Base-by-base conservation (phyloP, 75 land plant species). In the Adiantum capillusveneris region DNA sequence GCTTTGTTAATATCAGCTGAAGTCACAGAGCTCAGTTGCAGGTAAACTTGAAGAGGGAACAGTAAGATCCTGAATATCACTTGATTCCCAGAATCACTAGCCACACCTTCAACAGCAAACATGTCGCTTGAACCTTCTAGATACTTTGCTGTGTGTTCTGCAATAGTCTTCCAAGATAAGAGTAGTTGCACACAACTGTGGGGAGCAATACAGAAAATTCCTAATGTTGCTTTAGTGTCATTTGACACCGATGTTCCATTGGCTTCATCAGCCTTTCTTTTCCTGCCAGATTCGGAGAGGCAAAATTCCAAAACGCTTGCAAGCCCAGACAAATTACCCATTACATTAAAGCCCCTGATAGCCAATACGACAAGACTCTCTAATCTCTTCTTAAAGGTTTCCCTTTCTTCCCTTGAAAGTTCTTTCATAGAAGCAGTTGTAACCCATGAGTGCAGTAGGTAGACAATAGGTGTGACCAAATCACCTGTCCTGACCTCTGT, bases 91-190 rank as follows among this genome's bases (percentile, higher is more conserved):
- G 27, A 22, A 27, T 59, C 59, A 50, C 59, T 64, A 11, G 41
- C 25, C 20, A 58, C 75, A 46, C 31, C 41, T 25, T 65, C 57
- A 26, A 78, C 21, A 17, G 31, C 11, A 17, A 34, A 21, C 18
- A 57, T 31, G 67, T 64, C 34, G 28, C 59, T 65, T 28, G 28
- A 42, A 67, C 22, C 30, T 51, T 57, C 62, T 0, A 77, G 55
- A 30, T 53, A 57, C 25, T 55, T 62, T 55, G 56, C 68, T 59
- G 77, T 54, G 43, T 50, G 57, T 39, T 62, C 42, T 6, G 73
- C 57, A 55, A 80, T 20, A 25, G 45, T 56, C 25, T 52, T 69
- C 87, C 87, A 84, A 22, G 71, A 68, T 31, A 53, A 2, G 5
- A 46, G 21, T 46, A 46, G 3, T 5, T 46, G 21, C n/a, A 2